Evolutionary conservation across 345 rosid genomes (phyloP).

Genomic region (Brassica carinata): DNA sequence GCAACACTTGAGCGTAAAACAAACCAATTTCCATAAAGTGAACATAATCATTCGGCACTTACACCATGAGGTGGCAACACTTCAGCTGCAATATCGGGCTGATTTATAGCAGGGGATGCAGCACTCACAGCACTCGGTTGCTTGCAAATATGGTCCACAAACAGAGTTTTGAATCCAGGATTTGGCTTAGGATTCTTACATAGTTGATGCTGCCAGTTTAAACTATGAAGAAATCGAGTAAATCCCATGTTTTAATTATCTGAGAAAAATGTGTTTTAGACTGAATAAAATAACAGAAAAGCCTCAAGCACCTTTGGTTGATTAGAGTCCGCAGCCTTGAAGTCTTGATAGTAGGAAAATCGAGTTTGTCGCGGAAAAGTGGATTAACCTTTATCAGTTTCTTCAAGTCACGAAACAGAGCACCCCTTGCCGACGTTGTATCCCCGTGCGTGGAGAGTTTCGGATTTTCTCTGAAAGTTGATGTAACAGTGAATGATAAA

Average conservation of each 20-base stretch:
- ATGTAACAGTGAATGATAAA: constrained; percentile 20
- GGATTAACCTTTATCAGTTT: constrained; percentile 48
- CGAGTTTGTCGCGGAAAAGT: constrained; percentile 87
- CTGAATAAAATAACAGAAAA: constrained; percentile 6
- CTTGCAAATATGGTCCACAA: constrained; percentile 78
- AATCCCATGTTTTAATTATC: constrained; percentile 17
- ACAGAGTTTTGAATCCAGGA: constrained; percentile 77
- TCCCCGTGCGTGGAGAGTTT: no score
- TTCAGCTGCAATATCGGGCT: constrained; percentile 33
- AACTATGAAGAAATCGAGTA: constrained; percentile 46
- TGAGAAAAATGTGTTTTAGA: background rate
- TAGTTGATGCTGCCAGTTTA: constrained; percentile 89
- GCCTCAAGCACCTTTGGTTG: constrained; percentile 64
- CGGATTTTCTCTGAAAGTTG: constrained; percentile 67
- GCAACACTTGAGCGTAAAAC: constrained; percentile 15
- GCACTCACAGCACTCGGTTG: constrained; percentile 69
- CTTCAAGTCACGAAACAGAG: constrained; percentile 72
- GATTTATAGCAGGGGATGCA: constrained; percentile 76
- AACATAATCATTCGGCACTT: constrained; percentile 40
- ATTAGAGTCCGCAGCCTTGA: constrained; percentile 79
- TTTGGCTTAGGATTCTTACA: constrained; percentile 77
- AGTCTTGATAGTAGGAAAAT: constrained; percentile 72
- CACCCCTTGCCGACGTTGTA: no score
- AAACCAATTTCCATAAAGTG: constrained; percentile 6
- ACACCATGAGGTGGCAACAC: constrained; percentile 64